A percentile compares a stretch with the other conserved stretches of the same genome.
Evolutionary conservation across 2,329 filamentous ascomycete species (phyloP).

Genomic region (Ophiostoma sp.): DNA sequence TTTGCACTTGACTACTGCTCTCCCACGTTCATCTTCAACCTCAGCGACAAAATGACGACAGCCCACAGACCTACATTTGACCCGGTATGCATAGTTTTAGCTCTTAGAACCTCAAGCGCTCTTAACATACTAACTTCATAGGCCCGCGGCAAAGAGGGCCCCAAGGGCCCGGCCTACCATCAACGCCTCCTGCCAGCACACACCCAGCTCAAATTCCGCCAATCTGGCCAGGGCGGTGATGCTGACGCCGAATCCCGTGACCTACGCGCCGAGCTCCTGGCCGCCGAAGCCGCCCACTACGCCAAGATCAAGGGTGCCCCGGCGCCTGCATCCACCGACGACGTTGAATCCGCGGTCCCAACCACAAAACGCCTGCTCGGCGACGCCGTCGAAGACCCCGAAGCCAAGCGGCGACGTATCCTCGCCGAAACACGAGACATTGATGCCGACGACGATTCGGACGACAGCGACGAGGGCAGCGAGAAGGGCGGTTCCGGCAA

Average conservation of each 20-base stretch:
- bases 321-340: conserved; percentile 30
- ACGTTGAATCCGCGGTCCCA: conserved; percentile 38
- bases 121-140: conserved; percentile 33
- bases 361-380: conserved; percentile 23
- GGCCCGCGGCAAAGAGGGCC: conserved; percentile 91
- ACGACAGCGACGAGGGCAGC: conserved; percentile 53
- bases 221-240: conserved; percentile 79
- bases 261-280: conserved; percentile 80
- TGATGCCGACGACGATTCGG: conserved; percentile 62
- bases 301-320: conserved; percentile 70
- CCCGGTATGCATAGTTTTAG: conserved; percentile 53
- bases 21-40: neutral
- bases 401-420: conserved; percentile 78
- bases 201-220: conserved; percentile 68
- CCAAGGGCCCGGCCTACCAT: conserved; percentile 89
- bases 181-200: conserved; percentile 92
- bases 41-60: conserved; percentile 52
- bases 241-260: conserved; percentile 61
- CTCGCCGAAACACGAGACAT: conserved; percentile 82
- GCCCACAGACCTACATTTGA: conserved; percentile 90
- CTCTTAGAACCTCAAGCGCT: neutral
- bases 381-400: conserved; percentile 49
- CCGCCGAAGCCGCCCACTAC: conserved; percentile 81
- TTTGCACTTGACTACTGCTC: neutral
- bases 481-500: conserved; percentile 50